Evolutionary conservation across 1,284 basidiomycete genomes (phyloP).

Genomic region (Tilletia indica): DNA sequence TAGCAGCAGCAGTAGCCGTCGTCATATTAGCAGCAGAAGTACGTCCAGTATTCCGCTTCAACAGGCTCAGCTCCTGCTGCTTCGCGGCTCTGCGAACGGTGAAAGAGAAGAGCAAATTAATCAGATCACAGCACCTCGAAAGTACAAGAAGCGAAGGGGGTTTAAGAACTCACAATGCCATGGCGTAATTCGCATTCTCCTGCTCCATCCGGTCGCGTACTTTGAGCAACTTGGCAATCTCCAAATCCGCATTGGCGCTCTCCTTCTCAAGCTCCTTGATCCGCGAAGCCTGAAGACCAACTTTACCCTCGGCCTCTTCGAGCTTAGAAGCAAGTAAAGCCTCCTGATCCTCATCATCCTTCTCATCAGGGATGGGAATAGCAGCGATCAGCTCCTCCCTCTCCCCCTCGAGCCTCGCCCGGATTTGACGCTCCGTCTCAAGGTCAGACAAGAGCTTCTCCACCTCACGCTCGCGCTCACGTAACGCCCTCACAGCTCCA

Average conservation of each 20-base stretch:
- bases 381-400: background rate
- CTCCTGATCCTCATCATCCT: background rate
- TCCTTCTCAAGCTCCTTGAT: constrained; percentile 16
- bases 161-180: constrained; percentile 6
- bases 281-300: background rate
- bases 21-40: background rate
- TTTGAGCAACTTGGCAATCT: constrained; percentile 15
- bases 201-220: constrained; percentile 17
- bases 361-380: background rate
- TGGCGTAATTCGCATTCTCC: constrained; percentile 4
- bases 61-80: constrained; percentile 15
- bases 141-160: background rate
- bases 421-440: background rate
- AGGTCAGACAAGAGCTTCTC: background rate
- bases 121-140: too few species aligned
- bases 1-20: background rate
- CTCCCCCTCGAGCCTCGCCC: background rate
- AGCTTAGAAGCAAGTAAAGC: background rate
- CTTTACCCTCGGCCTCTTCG: background rate
- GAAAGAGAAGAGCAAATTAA: too few species aligned
- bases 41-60: constrained; percentile 16
- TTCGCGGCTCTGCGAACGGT: background rate
- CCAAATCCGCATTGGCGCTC: constrained; percentile 12
- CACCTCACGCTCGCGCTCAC: background rate
- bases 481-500: background rate